These are phyloP conservation scores for Tuber calosporum DNA, from an alignment of 495 filamentous ascomycete genomes.

Conservation along the genomic window DNA sequence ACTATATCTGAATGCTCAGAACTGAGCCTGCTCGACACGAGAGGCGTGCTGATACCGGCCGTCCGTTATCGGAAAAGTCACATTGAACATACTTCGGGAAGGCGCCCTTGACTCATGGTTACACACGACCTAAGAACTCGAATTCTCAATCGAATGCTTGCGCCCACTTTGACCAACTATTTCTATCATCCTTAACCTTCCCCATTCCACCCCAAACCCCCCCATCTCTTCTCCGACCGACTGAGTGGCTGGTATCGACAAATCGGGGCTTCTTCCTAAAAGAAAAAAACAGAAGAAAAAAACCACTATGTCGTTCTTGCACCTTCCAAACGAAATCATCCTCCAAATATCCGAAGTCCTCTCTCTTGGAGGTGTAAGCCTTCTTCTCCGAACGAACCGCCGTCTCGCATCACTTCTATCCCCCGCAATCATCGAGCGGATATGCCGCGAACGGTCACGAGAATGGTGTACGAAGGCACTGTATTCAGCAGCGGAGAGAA, in stretches of 20 bases:
- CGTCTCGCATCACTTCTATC: slow-evolving; percentile 21
- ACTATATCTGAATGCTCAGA: no score
- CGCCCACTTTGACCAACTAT: not conserved
- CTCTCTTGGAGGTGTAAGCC: slow-evolving; percentile 6
- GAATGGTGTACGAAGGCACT: slow-evolving; percentile 4
- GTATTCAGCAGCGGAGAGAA: slow-evolving; percentile 4
- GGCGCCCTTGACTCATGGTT: not conserved
- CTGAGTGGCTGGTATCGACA: not conserved
- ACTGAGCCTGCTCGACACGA: no score
- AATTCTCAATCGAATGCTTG: not conserved
- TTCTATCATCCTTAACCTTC: not conserved
- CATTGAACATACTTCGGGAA: no score
- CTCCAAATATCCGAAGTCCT: slow-evolving; percentile 18
- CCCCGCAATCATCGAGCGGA: slow-evolving; percentile 7
- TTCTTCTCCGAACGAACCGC: slow-evolving; percentile 13
- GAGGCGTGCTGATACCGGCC: not conserved
- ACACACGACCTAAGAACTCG: not conserved
- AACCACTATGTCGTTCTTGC: not conserved
- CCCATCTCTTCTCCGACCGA: not conserved
- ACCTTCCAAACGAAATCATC: slow-evolving; percentile 23
- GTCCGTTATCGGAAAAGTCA: not conserved
- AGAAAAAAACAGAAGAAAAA: not conserved
- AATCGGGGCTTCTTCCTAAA: not conserved
- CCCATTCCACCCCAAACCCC: not conserved
- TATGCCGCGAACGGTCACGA: not conserved